Base-by-base conservation (phyloP, 768 basidiomycete species). In the Naganishia vaughanmartiniae region DNA sequence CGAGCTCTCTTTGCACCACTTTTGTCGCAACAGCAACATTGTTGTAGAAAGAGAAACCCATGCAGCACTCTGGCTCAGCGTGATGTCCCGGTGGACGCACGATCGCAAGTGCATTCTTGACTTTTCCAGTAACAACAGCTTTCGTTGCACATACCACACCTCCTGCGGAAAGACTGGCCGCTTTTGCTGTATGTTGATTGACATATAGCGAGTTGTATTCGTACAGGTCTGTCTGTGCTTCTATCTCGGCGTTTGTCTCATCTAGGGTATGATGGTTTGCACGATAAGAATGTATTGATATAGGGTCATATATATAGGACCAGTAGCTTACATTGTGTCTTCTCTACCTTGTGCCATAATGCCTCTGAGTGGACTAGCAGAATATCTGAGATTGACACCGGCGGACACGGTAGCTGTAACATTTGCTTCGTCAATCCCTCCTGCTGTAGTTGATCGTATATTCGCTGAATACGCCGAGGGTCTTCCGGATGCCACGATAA, bases 41-140 rank as follows among this genome's bases (percentile, higher is more conserved):
- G 81, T 99, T 99, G 84, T 93, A 96, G 84, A 99, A 96, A 82
- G 96, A 98, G 81, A 99, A 99, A 0, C 96, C 96, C 94, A 98
- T 97, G 73, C 92, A 91, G 78, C 94, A 90, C 73, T 96, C 92
- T 5, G 96, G 96, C 79, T 99, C 96, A 7, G 96, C 94, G 77
- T 99, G 96, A 79, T 99, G 96, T 0, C 96, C 96, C 0, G 96
- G 96, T 15, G 96, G 96, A 66, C 96, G 87, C 42, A 98, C 94
- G 72, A 98, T 92, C 1, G 96, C 96, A 78, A 99, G 90, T 0
- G 90, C 85, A 80, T 94, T 97, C 76, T 89, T 85, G 46, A 97
- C 84, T 74, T 88, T 85, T 17, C 88, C 85, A 42, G 87, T 87
- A 36, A 92, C 93, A 54, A 98, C 93, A 4, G 91, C 88, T 15